Conservation (phyloP, 2,329 filamentous ascomycete species). For the Furcasterigmium furcatum region DNA sequence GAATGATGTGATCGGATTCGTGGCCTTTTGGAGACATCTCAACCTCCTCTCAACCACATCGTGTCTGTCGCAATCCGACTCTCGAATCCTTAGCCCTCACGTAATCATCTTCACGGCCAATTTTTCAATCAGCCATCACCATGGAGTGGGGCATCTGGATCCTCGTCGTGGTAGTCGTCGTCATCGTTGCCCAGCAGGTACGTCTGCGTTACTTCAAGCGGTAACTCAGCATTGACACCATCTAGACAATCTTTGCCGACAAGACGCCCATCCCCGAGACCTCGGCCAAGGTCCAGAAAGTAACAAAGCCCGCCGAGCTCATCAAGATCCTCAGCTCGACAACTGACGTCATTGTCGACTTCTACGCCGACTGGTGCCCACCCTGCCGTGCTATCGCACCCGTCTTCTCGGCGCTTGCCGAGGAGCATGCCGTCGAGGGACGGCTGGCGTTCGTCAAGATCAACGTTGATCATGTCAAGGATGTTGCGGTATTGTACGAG, state of each 20-base stretch:
- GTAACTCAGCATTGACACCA: too few relatives aligned
- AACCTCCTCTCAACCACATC: too few relatives aligned
- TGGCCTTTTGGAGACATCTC: too few relatives aligned
- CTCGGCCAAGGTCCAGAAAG: slow-evolving; percentile 31
- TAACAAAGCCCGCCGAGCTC: slow-evolving; percentile 20
- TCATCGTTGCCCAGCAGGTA: too few relatives aligned
- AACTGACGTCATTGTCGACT: slow-evolving; percentile 31
- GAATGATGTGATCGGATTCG: too few relatives aligned
- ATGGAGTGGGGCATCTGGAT: too few relatives aligned
- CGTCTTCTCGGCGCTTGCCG: slow-evolving; percentile 40
- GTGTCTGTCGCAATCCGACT: too few relatives aligned
- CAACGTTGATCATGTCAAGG: slow-evolving; percentile 52
- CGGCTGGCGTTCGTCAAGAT: slow-evolving; percentile 54
- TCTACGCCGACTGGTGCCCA: slow-evolving; percentile 48
- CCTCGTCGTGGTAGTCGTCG: too few relatives aligned
- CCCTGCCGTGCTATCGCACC: slow-evolving; percentile 47
- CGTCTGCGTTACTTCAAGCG: too few relatives aligned
- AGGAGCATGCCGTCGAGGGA: slow-evolving; percentile 23
- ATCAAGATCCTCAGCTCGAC: slow-evolving; percentile 14
- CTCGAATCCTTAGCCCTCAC: too few relatives aligned
- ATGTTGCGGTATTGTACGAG: slow-evolving; percentile 44
- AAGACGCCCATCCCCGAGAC: slow-evolving; percentile 34
- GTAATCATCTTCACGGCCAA: too few relatives aligned
- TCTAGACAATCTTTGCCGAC: slow-evolving; percentile 17
- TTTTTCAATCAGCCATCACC: too few relatives aligned